Evolutionary conservation across 805 yeast genomes (phyloP).

Genomic region (Kodamaea restingae): DNA sequence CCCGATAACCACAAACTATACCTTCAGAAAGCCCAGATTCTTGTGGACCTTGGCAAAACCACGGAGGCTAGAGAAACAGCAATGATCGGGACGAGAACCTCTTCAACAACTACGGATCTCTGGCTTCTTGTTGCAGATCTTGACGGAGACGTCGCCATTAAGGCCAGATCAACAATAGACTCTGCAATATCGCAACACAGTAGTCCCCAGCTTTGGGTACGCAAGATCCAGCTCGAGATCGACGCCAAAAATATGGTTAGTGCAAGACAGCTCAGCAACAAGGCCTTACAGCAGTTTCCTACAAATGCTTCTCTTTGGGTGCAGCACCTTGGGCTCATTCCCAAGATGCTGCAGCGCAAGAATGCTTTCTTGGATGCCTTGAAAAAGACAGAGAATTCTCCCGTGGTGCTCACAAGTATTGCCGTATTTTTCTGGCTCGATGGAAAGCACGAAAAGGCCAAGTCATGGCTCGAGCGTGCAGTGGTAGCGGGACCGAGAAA

Average conservation of each 20-base stretch:
- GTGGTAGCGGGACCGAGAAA: constrained; percentile 47
- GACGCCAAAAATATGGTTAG: constrained; percentile 44
- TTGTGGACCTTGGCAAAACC: constrained; percentile 30
- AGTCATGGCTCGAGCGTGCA: constrained; percentile 72
- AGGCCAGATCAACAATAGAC: constrained; percentile 73
- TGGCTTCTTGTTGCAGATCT: constrained; percentile 54
- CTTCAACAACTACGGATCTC: constrained; percentile 42
- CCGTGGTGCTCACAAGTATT: constrained; percentile 55
- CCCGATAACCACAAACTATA: constrained; percentile 52
- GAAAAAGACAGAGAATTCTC: constrained; percentile 56
- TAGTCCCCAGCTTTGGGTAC: constrained; percentile 53
- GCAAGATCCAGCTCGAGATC: constrained; percentile 56
- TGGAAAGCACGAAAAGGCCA: constrained; percentile 59
- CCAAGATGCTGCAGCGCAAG: constrained; percentile 49
- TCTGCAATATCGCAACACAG: constrained; percentile 51
- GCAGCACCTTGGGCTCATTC: constrained; percentile 46
- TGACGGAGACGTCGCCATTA: constrained; percentile 37
- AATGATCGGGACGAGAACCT: constrained; percentile 44
- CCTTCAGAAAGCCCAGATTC: constrained; percentile 58
- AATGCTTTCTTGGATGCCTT: constrained; percentile 68
- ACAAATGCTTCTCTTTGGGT: constrained; percentile 62
- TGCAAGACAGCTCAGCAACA: constrained; percentile 52
- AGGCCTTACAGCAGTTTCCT: constrained; percentile 59
- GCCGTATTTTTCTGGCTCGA: constrained; percentile 67
- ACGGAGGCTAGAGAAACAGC: constrained; percentile 46